Base-by-base conservation (phyloP, 208 protist species). In the Leishmania guyanensis region DNA sequence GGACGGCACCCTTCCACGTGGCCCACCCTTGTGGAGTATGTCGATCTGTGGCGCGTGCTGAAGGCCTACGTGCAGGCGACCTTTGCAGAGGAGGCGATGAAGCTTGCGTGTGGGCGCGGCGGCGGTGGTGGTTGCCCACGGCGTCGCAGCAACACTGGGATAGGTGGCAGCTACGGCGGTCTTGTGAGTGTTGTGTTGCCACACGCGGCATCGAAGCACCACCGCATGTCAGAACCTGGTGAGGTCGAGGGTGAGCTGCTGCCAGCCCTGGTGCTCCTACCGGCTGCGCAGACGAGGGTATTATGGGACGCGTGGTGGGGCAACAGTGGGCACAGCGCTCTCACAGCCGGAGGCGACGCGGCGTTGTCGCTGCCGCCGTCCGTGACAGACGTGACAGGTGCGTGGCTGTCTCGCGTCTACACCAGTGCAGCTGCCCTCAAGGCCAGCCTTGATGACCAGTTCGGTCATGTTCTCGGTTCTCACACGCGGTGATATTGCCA, bases 41-140 rank as follows among this genome's bases (percentile, higher is more conserved):
- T 90, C 16, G 79, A 84, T 71, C n/a, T 81, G 9, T 82, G 81
- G 77, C 80, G 81, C 29, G n/a, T 77, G 48, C 62, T 90, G 79
- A 82, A 81, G 54, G 65, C 81, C 17, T 80, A 76, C 51, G 70
- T 78, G 78, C 64, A 78, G 58, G 54, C 78, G 53, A 79, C 79
- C n/a, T 81, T 88, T 58, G 79, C 78, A 48, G 74, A 78, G 50
- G 85, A 70, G 16, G 36, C 72, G n/a, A 16, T 5, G 36, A 84
- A 68, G 80, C 17, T 43, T 64, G n/a, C 48, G 6, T 48, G 72
- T n/a, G 53, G 14, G 5, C 50, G 70, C 70, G 20, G 70, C 29
- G 20, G 46, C 43, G 72, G 16, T 62, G 53, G 33, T 54, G 72
- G 48, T 33, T 22, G 17, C 39, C 48, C 48, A 10, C 26, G 0